These are phyloP conservation scores for Agaricus subrufescens DNA, from an alignment of 768 basidiomycete species.

Conservation along the genomic window DNA sequence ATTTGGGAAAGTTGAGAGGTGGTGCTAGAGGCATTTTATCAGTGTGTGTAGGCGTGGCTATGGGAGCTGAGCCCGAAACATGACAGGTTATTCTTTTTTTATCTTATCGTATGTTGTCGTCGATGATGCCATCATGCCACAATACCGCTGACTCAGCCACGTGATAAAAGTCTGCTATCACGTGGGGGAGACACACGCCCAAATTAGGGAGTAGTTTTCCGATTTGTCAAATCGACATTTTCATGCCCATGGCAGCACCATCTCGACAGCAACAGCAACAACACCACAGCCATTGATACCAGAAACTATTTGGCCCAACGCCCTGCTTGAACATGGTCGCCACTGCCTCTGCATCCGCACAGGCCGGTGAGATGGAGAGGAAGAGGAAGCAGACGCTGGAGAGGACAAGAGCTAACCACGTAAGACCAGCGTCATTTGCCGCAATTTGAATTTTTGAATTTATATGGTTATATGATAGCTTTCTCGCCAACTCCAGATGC, in stretches of 20 bases:
- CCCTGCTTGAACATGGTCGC: conserved; percentile 24
- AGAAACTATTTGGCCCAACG: background rate
- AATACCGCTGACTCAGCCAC: background rate
- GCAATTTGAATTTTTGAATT: background rate
- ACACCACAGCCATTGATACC: background rate
- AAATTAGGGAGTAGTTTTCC: conserved; percentile 3
- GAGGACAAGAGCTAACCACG: conserved; percentile 53
- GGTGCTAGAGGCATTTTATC: conserved; percentile 62
- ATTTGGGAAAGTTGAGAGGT: conserved; percentile 86
- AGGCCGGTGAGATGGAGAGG: conserved; percentile 33
- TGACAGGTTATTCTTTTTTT: too few relatives aligned
- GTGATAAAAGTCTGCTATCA: background rate
- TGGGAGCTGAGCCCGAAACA: too few relatives aligned
- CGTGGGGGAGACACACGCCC: conserved; percentile 7
- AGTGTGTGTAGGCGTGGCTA: background rate
- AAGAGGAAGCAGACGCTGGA: conserved; percentile 50
- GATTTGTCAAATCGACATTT: background rate
- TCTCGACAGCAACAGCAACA: conserved; percentile 1
- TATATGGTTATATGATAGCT: conserved; percentile 35
- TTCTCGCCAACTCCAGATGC: conserved; percentile 65
- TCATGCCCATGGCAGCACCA: conserved; percentile 4
- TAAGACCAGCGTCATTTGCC: conserved; percentile 23
- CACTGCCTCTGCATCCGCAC: conserved; percentile 22
- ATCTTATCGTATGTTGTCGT: too few relatives aligned
- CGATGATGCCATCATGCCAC: too few relatives aligned